phyloP scores from a whole-genome alignment of 495 filamentous ascomycete species.

The Lophiotrema nucula region DNA sequence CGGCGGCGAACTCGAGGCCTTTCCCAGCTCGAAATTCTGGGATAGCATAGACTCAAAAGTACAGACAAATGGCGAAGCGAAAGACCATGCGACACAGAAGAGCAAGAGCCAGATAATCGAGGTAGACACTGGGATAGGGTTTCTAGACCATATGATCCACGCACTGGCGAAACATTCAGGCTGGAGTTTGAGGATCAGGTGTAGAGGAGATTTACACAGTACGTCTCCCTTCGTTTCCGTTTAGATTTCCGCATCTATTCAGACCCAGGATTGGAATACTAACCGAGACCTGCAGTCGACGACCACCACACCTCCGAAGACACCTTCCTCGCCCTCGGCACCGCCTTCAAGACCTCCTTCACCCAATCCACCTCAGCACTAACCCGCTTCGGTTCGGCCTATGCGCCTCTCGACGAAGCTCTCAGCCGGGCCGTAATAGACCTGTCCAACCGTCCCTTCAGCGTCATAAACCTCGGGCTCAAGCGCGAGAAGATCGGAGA shows the following conservation, averaged over 20 bases:
- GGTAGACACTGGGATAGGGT: constrained; percentile 94
- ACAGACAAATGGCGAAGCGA: constrained; percentile 45
- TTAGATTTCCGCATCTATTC: not conserved
- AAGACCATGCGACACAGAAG: constrained; percentile 75
- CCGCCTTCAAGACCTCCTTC: constrained; percentile 76
- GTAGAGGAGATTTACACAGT: constrained; percentile 82
- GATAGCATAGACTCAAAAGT: constrained; percentile 47
- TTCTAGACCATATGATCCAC: constrained; percentile 98
- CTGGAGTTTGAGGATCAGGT: constrained; percentile 80
- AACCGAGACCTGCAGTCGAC: constrained; percentile 64
- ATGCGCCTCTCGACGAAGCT: constrained; percentile 91
- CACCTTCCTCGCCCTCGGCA: constrained; percentile 84
- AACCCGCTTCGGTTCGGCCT: constrained; percentile 84
- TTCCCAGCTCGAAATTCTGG: constrained; percentile 42
- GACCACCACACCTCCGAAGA: constrained; percentile 99
- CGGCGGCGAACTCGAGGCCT: constrained; percentile 67
- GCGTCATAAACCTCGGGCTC: constrained; percentile 74
- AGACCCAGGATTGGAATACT: not conserved
- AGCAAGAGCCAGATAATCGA: constrained; percentile 78
- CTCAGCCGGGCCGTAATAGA: constrained; percentile 92
- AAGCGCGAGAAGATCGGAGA: constrained; percentile 89
- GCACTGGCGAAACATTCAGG: constrained; percentile 93
- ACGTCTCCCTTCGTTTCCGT: not conserved
- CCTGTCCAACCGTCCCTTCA: constrained; percentile 84
- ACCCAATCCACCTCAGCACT: constrained; percentile 74